Evolutionary conservation across 148 eudicot species (phyloP).

Genomic region (Chenopodium formosanum): DNA sequence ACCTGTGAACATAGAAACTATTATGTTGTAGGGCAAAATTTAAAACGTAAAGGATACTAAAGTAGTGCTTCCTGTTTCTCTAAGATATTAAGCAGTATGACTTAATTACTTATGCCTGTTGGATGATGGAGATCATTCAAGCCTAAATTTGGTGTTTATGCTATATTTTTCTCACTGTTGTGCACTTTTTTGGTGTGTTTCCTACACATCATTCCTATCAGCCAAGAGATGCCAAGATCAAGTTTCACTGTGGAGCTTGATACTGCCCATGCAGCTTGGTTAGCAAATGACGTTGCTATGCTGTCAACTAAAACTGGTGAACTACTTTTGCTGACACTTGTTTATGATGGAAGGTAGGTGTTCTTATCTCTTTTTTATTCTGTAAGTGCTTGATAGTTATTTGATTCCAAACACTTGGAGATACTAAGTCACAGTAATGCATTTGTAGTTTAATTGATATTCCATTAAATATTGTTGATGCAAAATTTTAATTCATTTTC

Average conservation of each 20-base stretch:
- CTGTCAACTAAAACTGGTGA: slow-evolving; percentile 93
- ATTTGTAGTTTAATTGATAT: background rate
- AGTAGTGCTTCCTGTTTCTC: background rate
- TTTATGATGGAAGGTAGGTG: slow-evolving; percentile 91
- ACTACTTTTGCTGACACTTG: slow-evolving; percentile 78
- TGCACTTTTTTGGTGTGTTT: background rate
- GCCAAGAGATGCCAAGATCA: slow-evolving; percentile 85
- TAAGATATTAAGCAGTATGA: background rate
- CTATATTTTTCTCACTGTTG: background rate
- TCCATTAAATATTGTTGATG: too few species aligned
- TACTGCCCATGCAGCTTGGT: slow-evolving; percentile 95
- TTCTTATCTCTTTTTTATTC: slow-evolving; percentile 12
- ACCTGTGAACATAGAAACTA: background rate
- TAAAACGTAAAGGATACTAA: background rate
- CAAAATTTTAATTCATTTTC: background rate
- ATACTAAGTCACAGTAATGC: background rate
- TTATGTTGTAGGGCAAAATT: background rate
- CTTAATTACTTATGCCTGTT: background rate
- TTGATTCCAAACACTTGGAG: background rate
- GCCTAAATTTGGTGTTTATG: background rate
- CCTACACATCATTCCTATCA: slow-evolving; percentile 26
- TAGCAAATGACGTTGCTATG: slow-evolving; percentile 87
- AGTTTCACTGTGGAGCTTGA: slow-evolving; percentile 88
- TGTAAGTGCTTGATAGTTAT: background rate
- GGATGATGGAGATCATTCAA: background rate